A percentile compares a stretch with the other conserved stretches of the same genome.
Evolutionary conservation across 2,329 filamentous ascomycete species (phyloP).

Genomic region (Exophiala xenobiotica): DNA sequence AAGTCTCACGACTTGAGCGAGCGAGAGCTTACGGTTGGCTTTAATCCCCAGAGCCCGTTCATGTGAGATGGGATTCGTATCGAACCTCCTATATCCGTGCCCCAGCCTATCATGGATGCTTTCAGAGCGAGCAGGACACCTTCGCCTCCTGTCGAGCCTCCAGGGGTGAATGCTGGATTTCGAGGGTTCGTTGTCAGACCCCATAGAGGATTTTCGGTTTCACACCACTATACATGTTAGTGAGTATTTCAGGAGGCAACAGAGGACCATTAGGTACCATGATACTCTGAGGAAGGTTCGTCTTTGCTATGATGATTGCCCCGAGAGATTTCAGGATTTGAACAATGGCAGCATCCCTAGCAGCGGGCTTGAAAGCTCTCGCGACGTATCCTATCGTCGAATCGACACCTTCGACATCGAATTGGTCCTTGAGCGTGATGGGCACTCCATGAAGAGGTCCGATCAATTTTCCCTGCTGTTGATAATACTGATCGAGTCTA

Average conservation of each 20-base stretch:
- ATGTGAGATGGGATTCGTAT: conserved; percentile 51
- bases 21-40: conserved; percentile 46
- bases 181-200: conserved; percentile 51
- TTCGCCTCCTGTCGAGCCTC: conserved; percentile 51
- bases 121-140: conserved; percentile 41
- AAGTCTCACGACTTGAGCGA: conserved; percentile 33
- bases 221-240: conserved; percentile 51
- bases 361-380: conserved; percentile 42
- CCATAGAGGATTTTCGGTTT: conserved; percentile 55
- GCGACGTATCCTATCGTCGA: conserved; percentile 56
- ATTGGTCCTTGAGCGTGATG: conserved; percentile 61
- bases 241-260: conserved; percentile 40
- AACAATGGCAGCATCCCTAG: conserved; percentile 52
- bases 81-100: conserved; percentile 55
- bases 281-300: conserved; percentile 53
- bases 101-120: conserved; percentile 49
- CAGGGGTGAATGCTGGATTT: conserved; percentile 46
- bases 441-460: conserved; percentile 56
- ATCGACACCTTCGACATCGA: conserved; percentile 59
- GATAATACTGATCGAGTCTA: conserved; percentile 36
- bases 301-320: conserved; percentile 55
- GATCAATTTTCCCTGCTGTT: conserved; percentile 42
- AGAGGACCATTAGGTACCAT: conserved; percentile 47
- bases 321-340: conserved; percentile 51
- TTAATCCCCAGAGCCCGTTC: conserved; percentile 51